Evolutionary conservation across 148 eudicot genomes (phyloP), one percentile per base, ranked within the genome.

Genomic region (Persicaria tinctoria): DNA sequence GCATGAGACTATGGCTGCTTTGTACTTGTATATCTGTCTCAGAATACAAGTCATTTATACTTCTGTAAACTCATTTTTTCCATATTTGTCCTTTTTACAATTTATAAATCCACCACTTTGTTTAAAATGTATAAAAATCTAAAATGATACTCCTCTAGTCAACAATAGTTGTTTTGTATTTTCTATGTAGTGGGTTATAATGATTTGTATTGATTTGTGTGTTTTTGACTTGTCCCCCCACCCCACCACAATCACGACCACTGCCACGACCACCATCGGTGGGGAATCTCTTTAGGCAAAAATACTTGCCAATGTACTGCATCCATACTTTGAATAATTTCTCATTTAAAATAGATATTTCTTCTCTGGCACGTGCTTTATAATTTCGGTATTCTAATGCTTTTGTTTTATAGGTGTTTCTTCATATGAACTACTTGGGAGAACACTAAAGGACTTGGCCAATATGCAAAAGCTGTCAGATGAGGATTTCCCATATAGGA

Each of bases 391-490:
- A 66, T 38, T 66, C 7, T 41, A 66, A 38, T 66, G 70, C 5
- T 66, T 66, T 47, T 20, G 50, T 70, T 38, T 78, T 86, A 64
- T 79, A 96, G 99, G 99, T 75, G 74, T 63, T 45, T 57, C 74
- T 76, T 92, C 97, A 18, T 79, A 76, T 79, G 77, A 86, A 82
- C 72, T 96, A 41, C 78, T 92, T 76, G 85, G 85, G 75, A 83
- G 83, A 74, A 86, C 87, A 64, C 82, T 96, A 53, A 72, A 77
- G 87, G 90, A 82, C 89, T 79, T 96, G 83, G 93, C 84, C 45
- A 89, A 84, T 18, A 90, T 96, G 84, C 93, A 93, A 79, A 89
- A 87, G 75, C 84, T 90, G 85, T 85, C 92, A 49, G 97, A 86
- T 75, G 97, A 87, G 72, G 89, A 92, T 66, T 92, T 96, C 64